These are phyloP conservation scores for Oryza australiensis DNA, from an alignment of 176 grass and related monocot species.

Conservation along the genomic window DNA sequence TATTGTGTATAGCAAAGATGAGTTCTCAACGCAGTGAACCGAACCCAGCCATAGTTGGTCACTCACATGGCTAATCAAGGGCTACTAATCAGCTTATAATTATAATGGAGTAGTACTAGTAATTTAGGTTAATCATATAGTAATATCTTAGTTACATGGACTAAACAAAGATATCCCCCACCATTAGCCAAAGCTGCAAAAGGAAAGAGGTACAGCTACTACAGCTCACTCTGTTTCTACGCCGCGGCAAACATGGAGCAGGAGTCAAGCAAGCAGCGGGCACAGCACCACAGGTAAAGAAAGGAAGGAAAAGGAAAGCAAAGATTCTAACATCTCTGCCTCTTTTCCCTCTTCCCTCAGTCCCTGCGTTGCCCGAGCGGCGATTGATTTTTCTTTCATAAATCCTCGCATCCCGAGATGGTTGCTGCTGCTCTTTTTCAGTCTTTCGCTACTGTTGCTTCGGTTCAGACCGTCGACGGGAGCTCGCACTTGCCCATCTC, in stretches of 20 bases:
- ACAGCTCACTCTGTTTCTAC: background rate
- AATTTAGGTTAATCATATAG: constrained; percentile 5
- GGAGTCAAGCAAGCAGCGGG: constrained; percentile 12
- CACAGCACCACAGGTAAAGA: background rate
- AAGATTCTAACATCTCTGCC: constrained; percentile 31
- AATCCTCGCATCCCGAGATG: constrained; percentile 13
- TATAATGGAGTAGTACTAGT: constrained; percentile 6
- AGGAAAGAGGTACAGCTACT: background rate
- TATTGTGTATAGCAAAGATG: no score
- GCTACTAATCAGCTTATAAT: constrained; percentile 10
- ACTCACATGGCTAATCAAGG: constrained; percentile 23
- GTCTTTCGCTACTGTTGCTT: background rate
- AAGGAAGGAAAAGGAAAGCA: background rate
- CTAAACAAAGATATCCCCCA: constrained; percentile 39
- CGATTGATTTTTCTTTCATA: background rate
- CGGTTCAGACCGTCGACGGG: constrained; percentile 51
- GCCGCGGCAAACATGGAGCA: background rate
- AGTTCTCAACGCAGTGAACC: no score
- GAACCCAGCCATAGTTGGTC: background rate
- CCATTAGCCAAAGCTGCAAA: constrained; percentile 36
- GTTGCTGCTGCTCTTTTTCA: background rate
- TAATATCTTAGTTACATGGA: constrained; percentile 37
- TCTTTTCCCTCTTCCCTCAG: background rate
- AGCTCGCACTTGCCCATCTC: constrained; percentile 71
- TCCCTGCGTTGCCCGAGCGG: background rate